These are phyloP conservation scores for Aquanectria penicillioides DNA, from an alignment of 2,329 filamentous ascomycete genomes.

Conservation along the genomic window DNA sequence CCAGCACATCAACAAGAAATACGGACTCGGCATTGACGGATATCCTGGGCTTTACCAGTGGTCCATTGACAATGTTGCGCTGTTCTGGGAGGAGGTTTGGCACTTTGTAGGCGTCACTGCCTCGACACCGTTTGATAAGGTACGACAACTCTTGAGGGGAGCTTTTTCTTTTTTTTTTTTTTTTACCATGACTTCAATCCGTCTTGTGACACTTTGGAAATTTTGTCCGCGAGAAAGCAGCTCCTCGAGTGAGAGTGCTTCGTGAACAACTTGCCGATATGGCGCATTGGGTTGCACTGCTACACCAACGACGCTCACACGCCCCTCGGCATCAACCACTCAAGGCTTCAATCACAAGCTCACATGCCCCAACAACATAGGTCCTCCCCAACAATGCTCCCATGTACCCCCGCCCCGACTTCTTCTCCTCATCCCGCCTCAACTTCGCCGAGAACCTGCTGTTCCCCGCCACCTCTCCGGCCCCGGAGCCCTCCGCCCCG, in stretches of 20 bases:
- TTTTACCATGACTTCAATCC: not conserved
- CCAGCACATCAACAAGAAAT: slow-evolving; percentile 73
- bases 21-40: slow-evolving; percentile 68
- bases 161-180: too few relatives aligned
- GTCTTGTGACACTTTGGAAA: too few relatives aligned
- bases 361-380: slow-evolving; percentile 52
- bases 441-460: slow-evolving; percentile 98
- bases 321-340: not conserved
- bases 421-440: slow-evolving; percentile 81
- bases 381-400: slow-evolving; percentile 73
- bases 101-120: slow-evolving; percentile 80
- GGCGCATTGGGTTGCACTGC: too few relatives aligned
- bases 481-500: slow-evolving; percentile 63
- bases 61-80: slow-evolving; percentile 79
- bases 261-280: too few relatives aligned
- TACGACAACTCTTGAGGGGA: slow-evolving; percentile 49
- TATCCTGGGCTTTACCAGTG: slow-evolving; percentile 85
- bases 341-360: not conserved
- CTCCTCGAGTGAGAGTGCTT: not conserved
- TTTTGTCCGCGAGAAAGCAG: too few relatives aligned
- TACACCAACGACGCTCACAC: too few relatives aligned
- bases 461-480: slow-evolving; percentile 67
- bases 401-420: slow-evolving; percentile 88
- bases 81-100: slow-evolving; percentile 91
- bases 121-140: slow-evolving; percentile 69